Percentiles rank a stretch among this genome's conserved stretches.
Conservation (phyloP, 352 stramenopile genomes). For the Pythium pyrilobum region DNA sequence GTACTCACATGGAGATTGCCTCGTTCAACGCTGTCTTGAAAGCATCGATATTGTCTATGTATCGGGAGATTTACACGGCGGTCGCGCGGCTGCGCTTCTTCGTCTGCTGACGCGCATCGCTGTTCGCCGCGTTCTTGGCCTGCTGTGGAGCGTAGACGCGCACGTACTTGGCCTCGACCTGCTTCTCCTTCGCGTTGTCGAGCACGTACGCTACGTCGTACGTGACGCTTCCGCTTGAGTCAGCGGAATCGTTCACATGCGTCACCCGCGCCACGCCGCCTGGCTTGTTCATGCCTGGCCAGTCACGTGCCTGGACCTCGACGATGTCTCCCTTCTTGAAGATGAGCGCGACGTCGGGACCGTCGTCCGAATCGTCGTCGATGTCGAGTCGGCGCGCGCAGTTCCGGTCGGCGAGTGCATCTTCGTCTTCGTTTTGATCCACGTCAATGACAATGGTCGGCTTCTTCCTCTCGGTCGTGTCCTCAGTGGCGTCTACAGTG, state of each 20-base stretch:
- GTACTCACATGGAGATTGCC: too few relatives aligned
- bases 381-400: slow-evolving; percentile 35
- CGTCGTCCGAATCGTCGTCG: slow-evolving; percentile 36
- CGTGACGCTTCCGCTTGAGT: slow-evolving; percentile 17
- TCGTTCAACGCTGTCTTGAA: too few relatives aligned
- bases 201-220: slow-evolving; percentile 74
- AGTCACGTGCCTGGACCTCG: slow-evolving; percentile 44
- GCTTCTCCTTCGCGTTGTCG: slow-evolving; percentile 48
- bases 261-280: slow-evolving; percentile 58
- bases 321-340: slow-evolving; percentile 56
- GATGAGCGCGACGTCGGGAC: slow-evolving; percentile 18
- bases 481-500: background rate
- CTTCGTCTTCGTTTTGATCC: background rate
- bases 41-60: background rate
- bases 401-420: background rate
- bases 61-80: background rate
- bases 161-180: slow-evolving; percentile 49
- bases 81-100: slow-evolving; percentile 7
- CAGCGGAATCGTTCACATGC: slow-evolving; percentile 28
- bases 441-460: background rate
- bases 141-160: slow-evolving; percentile 20
- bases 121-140: background rate
- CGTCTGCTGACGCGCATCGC: background rate
- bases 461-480: slow-evolving; percentile 7
- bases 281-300: slow-evolving; percentile 62